phyloP scores from a whole-genome alignment of 345 rosid genomes.

The Citrus glauca region DNA sequence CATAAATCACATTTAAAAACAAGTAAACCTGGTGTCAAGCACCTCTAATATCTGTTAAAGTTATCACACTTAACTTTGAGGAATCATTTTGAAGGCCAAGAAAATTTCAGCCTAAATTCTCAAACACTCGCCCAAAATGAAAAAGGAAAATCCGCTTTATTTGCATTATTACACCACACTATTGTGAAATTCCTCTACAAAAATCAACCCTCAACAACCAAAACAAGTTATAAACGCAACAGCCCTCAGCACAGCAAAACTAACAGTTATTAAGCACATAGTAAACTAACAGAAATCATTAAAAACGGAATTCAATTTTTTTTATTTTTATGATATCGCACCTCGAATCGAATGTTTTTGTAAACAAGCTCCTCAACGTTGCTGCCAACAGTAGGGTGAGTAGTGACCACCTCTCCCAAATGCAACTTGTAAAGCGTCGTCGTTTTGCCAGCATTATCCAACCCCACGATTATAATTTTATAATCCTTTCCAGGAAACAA shows the following conservation, averaged over 20 bases:
- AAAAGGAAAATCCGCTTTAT: not conserved
- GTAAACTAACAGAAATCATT: not conserved
- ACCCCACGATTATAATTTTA: constrained; percentile 94
- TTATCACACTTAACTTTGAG: not conserved
- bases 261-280: not conserved
- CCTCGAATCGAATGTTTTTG: constrained; percentile 95
- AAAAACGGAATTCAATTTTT: not conserved
- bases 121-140: not conserved
- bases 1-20: not conserved
- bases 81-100: not conserved
- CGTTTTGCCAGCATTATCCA: constrained; percentile 97
- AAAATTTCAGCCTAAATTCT: not conserved
- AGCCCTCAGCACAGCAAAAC: not conserved
- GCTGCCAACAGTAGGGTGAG: constrained; percentile 95
- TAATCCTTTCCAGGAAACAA: constrained; percentile 94
- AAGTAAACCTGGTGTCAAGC: not conserved
- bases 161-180: not conserved
- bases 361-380: constrained; percentile 97
- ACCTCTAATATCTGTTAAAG: not conserved
- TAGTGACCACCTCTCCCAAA: constrained; percentile 92
- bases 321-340: not conserved
- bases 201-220: not conserved
- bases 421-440: constrained; percentile 95
- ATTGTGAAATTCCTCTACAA: not conserved
- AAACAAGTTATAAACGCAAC: not conserved